Percentiles rank a stretch among this genome's conserved stretches.
phyloP scores from a whole-genome alignment of 2,329 filamentous ascomycete species.

The Fusarium goolgardi region DNA sequence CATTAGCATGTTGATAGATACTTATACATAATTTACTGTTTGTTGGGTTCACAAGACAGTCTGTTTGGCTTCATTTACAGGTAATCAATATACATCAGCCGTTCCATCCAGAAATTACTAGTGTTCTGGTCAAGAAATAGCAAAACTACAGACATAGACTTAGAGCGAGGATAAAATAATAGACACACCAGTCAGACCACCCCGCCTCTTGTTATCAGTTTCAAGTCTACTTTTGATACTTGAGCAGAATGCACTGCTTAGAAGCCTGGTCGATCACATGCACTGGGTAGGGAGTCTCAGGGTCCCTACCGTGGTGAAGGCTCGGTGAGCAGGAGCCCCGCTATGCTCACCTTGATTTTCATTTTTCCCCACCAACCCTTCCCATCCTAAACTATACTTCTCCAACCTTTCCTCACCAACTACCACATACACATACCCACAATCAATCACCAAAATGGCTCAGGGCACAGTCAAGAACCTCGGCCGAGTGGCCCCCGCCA shows the following conservation, averaged over 20 bases:
- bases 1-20: constrained; percentile 27
- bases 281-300: not conserved
- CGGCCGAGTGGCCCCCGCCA: constrained; percentile 55
- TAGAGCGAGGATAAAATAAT: no score
- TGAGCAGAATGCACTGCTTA: no score
- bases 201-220: not conserved
- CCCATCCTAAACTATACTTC: constrained; percentile 39
- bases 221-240: not conserved
- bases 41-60: not conserved
- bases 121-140: no score
- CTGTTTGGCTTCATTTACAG: not conserved
- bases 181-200: no score
- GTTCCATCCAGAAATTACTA: no score
- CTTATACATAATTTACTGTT: constrained; percentile 6
- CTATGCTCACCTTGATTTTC: constrained; percentile 41
- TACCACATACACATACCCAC: not conserved
- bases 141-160: no score
- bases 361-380: constrained; percentile 15
- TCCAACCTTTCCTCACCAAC: constrained; percentile 48
- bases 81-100: not conserved
- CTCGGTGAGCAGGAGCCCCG: constrained; percentile 21
- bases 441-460: constrained; percentile 57
- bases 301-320: constrained; percentile 1
- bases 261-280: not conserved
- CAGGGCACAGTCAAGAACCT: constrained; percentile 66